Evolutionary conservation across 805 yeast species (phyloP).

Genomic region (Yarrowia sp.): DNA sequence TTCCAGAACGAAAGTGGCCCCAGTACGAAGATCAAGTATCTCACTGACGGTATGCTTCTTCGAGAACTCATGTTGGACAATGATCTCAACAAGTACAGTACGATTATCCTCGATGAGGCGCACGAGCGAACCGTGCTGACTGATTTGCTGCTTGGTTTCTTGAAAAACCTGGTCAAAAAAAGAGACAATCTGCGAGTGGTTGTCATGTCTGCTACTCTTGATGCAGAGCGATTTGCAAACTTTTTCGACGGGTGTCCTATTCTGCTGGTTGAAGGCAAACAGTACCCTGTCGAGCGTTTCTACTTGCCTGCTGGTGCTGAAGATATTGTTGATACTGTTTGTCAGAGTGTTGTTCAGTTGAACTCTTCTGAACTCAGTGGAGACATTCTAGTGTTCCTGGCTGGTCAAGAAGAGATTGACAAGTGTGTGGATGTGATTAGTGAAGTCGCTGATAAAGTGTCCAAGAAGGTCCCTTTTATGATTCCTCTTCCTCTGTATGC

Average conservation of each 20-base stretch:
- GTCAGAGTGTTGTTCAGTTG: constrained; percentile 71
- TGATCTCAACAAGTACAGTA: constrained; percentile 60
- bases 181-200: constrained; percentile 65
- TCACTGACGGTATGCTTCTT: constrained; percentile 96
- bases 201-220: constrained; percentile 95
- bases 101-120: constrained; percentile 90
- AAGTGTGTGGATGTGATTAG: constrained; percentile 64
- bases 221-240: constrained; percentile 77
- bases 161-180: constrained; percentile 60
- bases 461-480: constrained; percentile 70
- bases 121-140: constrained; percentile 94
- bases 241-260: constrained; percentile 81
- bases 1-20: constrained; percentile 67
- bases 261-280: constrained; percentile 83
- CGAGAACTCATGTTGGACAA: constrained; percentile 84
- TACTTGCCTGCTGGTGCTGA: constrained; percentile 66
- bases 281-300: constrained; percentile 73
- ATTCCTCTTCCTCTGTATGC: constrained; percentile 88
- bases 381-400: constrained; percentile 85
- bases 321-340: constrained; percentile 78
- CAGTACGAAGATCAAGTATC: constrained; percentile 71
- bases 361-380: constrained; percentile 80
- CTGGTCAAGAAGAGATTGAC: constrained; percentile 98
- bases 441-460: constrained; percentile 58
- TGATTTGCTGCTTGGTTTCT: constrained; percentile 83